Base-by-base conservation (phyloP, 2,329 filamentous ascomycete species). In the Venturia carpophila region DNA sequence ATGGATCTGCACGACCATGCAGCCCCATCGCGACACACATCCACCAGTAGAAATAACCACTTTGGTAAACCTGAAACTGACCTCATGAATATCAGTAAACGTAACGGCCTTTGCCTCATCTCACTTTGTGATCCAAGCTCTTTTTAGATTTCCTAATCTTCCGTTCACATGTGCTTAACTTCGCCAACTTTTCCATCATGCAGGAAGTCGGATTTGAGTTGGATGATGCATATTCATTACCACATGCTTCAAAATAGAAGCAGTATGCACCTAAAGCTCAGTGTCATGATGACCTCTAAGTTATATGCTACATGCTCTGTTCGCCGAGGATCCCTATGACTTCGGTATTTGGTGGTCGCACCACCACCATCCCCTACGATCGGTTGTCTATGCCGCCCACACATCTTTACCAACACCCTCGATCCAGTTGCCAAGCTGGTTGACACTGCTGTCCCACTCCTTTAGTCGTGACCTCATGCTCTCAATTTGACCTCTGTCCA, bases 361-460 rank as follows among this genome's bases (percentile, higher is more conserved):
- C 15, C 52, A 58, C 49, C 1, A 37, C 19, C 15, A 10, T n/a
- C 52, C 21, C 27, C 19, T 11, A 15, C 52, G 30, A 37, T 7
- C 19, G 15, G 7, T 58, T 34, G 4, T 66, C 30, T 60, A 92
- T 69, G 91, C 89, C 68, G 92, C 92, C 93, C 93, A 97, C 49
- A 97, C 92, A 77, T 97, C 93, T 80, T 95, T 91, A 11, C 93
- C 93, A 42, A 90, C 90, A 27, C 87, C 85, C 81, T 97, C 93
- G 73, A 97, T 96, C 92, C 92, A 97, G 79, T 96, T 94, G 68
- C 93, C 93, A 66, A 99, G 82, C 77, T 94, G 88, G 76, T 97
- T 97, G 69, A 99, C 93, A 74, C 92, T 96, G 62, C 88, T 87
- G 75, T 97, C 92, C 94, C 94, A 99, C 72, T 99, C 93, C 74